These are phyloP conservation scores for Cinnamomum micranthum DNA, from an alignment of 164 flowering plant species.

Conservation along the genomic window DNA sequence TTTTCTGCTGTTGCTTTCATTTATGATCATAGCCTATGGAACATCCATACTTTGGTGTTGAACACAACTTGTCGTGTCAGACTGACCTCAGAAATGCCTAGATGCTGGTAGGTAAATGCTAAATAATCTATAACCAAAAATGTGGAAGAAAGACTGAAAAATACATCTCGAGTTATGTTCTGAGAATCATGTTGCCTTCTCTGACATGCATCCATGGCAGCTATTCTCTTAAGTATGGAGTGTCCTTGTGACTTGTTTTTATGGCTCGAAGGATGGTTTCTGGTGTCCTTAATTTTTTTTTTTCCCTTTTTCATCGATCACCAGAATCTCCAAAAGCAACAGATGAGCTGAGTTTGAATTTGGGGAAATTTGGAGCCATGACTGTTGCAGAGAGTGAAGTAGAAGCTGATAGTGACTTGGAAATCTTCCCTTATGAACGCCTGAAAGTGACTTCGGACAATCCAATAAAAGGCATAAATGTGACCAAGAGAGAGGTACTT, in stretches of 20 bases:
- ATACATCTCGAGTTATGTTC: neutral
- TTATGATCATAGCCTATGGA: no score
- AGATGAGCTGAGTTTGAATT: constrained; percentile 4
- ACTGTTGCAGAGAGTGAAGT: constrained; percentile 1
- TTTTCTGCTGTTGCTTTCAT: neutral
- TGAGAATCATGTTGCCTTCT: neutral
- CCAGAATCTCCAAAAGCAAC: neutral
- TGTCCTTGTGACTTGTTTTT: no score
- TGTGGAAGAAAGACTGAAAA: neutral
- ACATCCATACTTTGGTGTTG: neutral
- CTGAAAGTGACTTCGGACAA: constrained; percentile 40
- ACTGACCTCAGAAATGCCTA: neutral
- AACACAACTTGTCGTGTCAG: neutral
- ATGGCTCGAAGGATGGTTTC: neutral
- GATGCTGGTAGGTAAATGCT: neutral
- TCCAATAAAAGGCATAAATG: constrained; percentile 50
- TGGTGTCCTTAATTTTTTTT: neutral
- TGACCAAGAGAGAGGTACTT: constrained; percentile 71
- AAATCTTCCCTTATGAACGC: constrained; percentile 45
- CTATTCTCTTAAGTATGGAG: neutral
- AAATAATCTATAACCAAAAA: neutral
- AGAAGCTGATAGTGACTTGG: constrained; percentile 14
- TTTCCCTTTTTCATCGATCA: constrained; percentile 13
- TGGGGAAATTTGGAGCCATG: constrained; percentile 5
- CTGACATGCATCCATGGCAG: neutral